These are phyloP conservation scores for Colletotrichum liaoningense DNA, from an alignment of 2,329 filamentous ascomycete species.

Conservation along the genomic window DNA sequence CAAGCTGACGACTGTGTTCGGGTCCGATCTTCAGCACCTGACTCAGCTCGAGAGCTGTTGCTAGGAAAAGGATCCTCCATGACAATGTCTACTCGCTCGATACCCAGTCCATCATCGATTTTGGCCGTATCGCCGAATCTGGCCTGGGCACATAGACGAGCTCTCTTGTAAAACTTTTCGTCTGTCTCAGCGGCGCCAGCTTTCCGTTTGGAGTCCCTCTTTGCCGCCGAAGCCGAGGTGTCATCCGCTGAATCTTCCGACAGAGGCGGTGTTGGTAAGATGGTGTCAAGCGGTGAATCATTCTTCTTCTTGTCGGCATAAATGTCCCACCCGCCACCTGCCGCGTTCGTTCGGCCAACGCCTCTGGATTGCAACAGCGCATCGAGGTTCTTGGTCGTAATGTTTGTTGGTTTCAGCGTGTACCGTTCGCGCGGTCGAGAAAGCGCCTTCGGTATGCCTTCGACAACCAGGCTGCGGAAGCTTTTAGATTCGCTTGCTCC, in stretches of 20 bases:
- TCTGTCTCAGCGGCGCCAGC: background rate
- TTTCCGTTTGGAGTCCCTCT: constrained; percentile 22
- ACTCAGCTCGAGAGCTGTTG: constrained; percentile 34
- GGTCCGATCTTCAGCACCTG: constrained; percentile 42
- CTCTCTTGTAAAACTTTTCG: constrained; percentile 1
- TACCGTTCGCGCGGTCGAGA: constrained; percentile 81
- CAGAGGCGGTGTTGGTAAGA: constrained; percentile 60
- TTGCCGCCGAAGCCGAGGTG: constrained; percentile 6
- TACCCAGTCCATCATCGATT: constrained; percentile 67
- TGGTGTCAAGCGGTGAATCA: constrained; percentile 66
- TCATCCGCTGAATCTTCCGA: constrained; percentile 49
- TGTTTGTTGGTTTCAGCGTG: constrained; percentile 72
- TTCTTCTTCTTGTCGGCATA: constrained; percentile 74
- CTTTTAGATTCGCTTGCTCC: constrained; percentile 67
- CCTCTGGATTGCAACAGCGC: constrained; percentile 78
- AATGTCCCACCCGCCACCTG: constrained; percentile 82
- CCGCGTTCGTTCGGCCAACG: constrained; percentile 75
- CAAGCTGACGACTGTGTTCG: constrained; percentile 51
- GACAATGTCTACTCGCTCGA: constrained; percentile 71
- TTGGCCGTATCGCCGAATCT: constrained; percentile 76
- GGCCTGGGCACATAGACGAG: constrained; percentile 66
- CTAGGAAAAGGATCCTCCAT: constrained; percentile 68
- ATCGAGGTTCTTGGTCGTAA: constrained; percentile 78
- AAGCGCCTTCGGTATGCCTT: constrained; percentile 85
- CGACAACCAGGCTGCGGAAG: constrained; percentile 77